Conservation (phyloP, 176 grass and related monocot genomes). For the Carex parvula region DNA sequence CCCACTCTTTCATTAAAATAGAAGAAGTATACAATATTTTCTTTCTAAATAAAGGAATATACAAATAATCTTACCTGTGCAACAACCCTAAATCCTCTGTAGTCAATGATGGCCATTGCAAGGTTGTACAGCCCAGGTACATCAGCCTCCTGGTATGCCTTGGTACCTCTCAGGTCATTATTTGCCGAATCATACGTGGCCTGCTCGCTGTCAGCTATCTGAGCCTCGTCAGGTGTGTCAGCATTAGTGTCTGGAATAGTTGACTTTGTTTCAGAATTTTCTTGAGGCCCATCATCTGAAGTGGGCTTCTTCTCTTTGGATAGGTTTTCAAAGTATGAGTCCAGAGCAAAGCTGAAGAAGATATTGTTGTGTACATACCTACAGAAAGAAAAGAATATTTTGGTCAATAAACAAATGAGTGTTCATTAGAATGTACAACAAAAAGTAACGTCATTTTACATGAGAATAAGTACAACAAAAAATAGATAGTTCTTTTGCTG, state of each 20-base stretch:
- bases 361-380: conserved; percentile 99
- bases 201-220: conserved; percentile 84
- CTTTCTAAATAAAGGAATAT: background rate
- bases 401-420: background rate
- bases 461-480: background rate
- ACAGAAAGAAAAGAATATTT: conserved; percentile 21
- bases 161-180: conserved; percentile 98
- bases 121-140: conserved; percentile 93
- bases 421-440: background rate
- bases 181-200: conserved; percentile 99
- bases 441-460: background rate
- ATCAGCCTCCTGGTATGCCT: conserved; percentile 97
- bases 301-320: conserved; percentile 53
- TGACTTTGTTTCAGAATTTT: conserved; percentile 1
- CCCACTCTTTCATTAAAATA: background rate
- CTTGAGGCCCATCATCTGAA: conserved; percentile 30
- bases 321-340: conserved; percentile 72
- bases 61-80: conserved; percentile 59
- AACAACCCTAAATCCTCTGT: conserved; percentile 95
- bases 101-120: conserved; percentile 98
- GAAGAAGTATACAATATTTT: background rate
- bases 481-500: background rate
- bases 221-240: conserved; percentile 58
- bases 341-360: conserved; percentile 98
- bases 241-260: conserved; percentile 20